Evolutionary conservation across 805 yeast genomes (phyloP), one percentile per base, ranked within the genome.

Genomic region (Suhomyces vadensis): DNA sequence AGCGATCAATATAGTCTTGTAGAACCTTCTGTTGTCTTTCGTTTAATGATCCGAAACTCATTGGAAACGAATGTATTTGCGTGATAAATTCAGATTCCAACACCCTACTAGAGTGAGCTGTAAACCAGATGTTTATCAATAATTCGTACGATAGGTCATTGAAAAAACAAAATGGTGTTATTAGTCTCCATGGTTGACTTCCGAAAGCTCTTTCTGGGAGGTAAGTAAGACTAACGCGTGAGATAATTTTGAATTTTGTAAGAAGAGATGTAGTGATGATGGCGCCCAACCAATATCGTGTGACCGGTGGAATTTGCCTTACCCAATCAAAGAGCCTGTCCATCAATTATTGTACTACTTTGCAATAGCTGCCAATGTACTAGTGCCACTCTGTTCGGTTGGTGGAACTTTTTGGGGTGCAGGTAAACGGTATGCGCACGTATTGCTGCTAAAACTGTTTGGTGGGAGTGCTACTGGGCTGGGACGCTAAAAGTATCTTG

Each of bases 101-200:
- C 7, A 46, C 17, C 10, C 59, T 46, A 20, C 56, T 49, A 9
- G 61, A 55, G 29, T 51, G 46, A 23, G 56, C 47, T 3, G 60
- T 44, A 23, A 57, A 49, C 44, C 48, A 51, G 9, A 63, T 23
- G 14, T 43, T 41, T 17, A 63, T 50, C 11, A 63, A n/a, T 33
- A 62, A 48, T 13, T 51, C 45, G 31, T 62, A 17, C 33, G 55
- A 52, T 14, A 64, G 49, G 25, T 56, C 60, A 4, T 64, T 71
- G 41, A 64, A 59, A 36, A 55, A 62, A 47, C 62, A 61, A 50
- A 69, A 70, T 11, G 68, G 53, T 10, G 73, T 62, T 11, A 66
- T 14, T 10, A 68, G 42, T 29, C 74, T 50, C 75, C 74, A 70
- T 6, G 66, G 69, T 52, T 71, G 67, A n/a, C 41, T 41, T 20